These are phyloP conservation scores for Periconia macrospinosa DNA, from an alignment of 2,329 filamentous ascomycete genomes.

Conservation along the genomic window DNA sequence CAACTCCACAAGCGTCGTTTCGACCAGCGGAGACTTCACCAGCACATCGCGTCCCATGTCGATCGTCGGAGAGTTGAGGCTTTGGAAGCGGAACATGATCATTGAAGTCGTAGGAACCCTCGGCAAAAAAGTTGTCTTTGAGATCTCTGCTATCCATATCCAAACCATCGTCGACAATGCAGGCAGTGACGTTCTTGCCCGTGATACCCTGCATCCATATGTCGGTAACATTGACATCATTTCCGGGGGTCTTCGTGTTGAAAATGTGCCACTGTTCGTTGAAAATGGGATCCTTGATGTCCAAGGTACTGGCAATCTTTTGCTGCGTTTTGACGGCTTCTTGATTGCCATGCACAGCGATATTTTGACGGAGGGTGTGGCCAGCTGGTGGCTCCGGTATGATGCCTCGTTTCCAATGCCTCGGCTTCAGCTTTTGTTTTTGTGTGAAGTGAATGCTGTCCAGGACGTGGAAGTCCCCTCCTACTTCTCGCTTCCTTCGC, in stretches of 20 bases:
- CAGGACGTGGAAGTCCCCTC: conserved; percentile 58
- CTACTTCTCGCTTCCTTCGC: conserved; percentile 62
- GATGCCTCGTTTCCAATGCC: conserved; percentile 61
- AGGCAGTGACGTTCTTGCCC: conserved; percentile 83
- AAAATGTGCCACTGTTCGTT: conserved; percentile 92
- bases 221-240: conserved; percentile 95
- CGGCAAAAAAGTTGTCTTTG: conserved; percentile 89
- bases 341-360: conserved; percentile 28
- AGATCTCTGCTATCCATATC: conserved; percentile 95
- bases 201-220: conserved; percentile 91
- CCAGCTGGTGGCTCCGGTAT: conserved; percentile 28
- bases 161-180: conserved; percentile 93
- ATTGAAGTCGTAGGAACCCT: conserved; percentile 96
- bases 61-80: conserved; percentile 81
- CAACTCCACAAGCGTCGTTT: conserved; percentile 93
- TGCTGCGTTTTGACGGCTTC: conserved; percentile 52
- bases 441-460: conserved; percentile 77
- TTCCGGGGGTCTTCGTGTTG: conserved; percentile 77
- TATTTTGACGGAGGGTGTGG: conserved; percentile 10
- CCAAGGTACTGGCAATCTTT: conserved; percentile 58
- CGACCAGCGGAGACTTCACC: conserved; percentile 91
- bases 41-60: conserved; percentile 90
- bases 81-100: conserved; percentile 77
- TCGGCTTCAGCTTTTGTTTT: conserved; percentile 70
- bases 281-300: conserved; percentile 88